These are phyloP conservation scores for Cutaneotrichosporon mucoides DNA, from an alignment of 1,284 basidiomycete genomes.

Conservation along the genomic window DNA sequence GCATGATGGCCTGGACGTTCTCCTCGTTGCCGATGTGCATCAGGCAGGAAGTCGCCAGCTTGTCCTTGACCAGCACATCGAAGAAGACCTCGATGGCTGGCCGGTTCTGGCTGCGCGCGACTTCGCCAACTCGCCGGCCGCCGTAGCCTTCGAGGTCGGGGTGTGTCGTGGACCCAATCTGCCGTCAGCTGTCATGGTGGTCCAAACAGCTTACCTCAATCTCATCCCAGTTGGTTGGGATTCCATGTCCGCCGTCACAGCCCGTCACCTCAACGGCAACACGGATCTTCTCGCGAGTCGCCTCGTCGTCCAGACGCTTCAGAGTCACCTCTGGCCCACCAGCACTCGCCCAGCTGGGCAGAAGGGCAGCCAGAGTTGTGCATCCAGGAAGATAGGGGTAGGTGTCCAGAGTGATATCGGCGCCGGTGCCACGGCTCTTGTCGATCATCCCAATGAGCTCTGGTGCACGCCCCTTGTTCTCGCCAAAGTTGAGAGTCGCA, in stretches of 20 bases:
- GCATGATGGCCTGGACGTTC: conserved; percentile 44
- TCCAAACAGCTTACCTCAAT: conserved; percentile 33
- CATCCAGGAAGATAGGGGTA: conserved; percentile 47
- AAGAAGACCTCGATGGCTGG: conserved; percentile 36
- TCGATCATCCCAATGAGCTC: conserved; percentile 39
- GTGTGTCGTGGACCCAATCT: conserved; percentile 33
- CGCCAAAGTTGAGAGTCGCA: conserved; percentile 45
- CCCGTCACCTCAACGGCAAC: conserved; percentile 38
- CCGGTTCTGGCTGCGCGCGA: conserved; percentile 14
- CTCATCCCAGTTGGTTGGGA: conserved; percentile 41
- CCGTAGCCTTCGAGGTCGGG: conserved; percentile 23
- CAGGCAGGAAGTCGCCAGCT: conserved; percentile 38
- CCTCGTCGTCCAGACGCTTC: conserved; percentile 28
- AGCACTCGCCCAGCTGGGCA: conserved; percentile 41
- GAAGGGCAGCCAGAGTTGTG: conserved; percentile 42
- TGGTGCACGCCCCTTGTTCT: conserved; percentile 39
- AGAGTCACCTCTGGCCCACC: conserved; percentile 42
- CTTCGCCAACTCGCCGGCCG: conserved; percentile 25
- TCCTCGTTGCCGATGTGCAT: conserved; percentile 48
- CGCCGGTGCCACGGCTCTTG: conserved; percentile 23
- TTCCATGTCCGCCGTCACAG: conserved; percentile 47
- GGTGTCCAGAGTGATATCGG: conserved; percentile 42
- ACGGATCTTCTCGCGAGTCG: conserved; percentile 34
- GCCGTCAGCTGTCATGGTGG: not conserved
- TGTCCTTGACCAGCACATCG: conserved; percentile 39